Base-by-base conservation (phyloP, 108 stramenopile genomes). In the Halocafeteria seosinensis region DNA sequence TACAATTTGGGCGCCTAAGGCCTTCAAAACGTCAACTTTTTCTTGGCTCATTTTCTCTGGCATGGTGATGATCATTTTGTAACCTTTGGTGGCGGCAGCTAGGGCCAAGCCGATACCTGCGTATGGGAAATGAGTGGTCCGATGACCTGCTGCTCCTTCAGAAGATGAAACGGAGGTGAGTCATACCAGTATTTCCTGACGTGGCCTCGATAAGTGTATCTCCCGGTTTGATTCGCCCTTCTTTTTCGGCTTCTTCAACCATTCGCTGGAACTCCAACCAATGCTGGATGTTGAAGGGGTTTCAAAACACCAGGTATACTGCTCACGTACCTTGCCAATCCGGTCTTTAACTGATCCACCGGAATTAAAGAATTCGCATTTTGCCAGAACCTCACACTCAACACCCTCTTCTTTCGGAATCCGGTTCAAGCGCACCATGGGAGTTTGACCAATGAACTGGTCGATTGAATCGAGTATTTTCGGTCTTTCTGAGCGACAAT, bases 131-230 rank as follows among this genome's bases (percentile, higher is more conserved):
- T n/a, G n/a, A n/a, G n/a, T n/a, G n/a, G n/a, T n/a, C n/a, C n/a
- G n/a, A n/a, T n/a, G n/a, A n/a, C n/a, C n/a, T n/a, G n/a, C n/a
- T n/a, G n/a, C n/a, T n/a, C n/a, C n/a, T n/a, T n/a, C n/a, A n/a
- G n/a, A n/a, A n/a, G n/a, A n/a, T n/a, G n/a, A n/a, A n/a, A n/a
- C n/a, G n/a, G n/a, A n/a, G n/a, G 55, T 13, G 55, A 17, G n/a
- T 9, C 55, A 17, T 12, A n/a, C 55, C 66, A 5, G 92, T 94
- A 75, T 91, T 94, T 13, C 92, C 92, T 21, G 80, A 81, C 3
- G 92, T 94, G n/a, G 89, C 88, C 71, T 94, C 92, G 66, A 94
- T 90, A 30, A 94, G 65, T 8, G 89, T 91, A 61, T 88, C 89
- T 23, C 92, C 92, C 9, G 85, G 83, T 67, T 90, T 73, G 52